Evolutionary conservation across 129 eudicot genomes (phyloP).

Genomic region (Mikania micrantha): DNA sequence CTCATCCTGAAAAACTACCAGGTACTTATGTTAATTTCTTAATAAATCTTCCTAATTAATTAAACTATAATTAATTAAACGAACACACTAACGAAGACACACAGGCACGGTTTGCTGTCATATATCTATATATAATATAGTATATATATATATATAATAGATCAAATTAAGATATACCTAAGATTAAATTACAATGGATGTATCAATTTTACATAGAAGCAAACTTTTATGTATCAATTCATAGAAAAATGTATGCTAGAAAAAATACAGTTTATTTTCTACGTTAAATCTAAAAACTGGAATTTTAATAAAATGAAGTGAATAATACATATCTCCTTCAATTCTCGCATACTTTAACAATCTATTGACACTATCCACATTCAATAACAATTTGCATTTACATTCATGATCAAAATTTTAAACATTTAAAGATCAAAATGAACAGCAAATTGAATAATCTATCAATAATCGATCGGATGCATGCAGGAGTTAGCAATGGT

Average conservation of each 20-base stretch:
- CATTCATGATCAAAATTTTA: background rate
- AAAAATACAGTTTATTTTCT: background rate
- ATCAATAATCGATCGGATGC: background rate
- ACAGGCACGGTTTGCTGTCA: too few relatives aligned
- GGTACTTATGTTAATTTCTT: conserved; percentile 29
- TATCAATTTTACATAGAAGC: background rate
- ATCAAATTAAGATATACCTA: too few relatives aligned
- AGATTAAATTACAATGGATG: too few relatives aligned
- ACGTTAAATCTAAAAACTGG: background rate
- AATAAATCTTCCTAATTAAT: too few relatives aligned
- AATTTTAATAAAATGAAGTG: background rate
- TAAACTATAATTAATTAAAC: too few relatives aligned
- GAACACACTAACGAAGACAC: too few relatives aligned
- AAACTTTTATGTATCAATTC: background rate
- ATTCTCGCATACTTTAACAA: background rate
- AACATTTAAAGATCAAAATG: background rate
- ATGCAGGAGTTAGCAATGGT: conserved; percentile 75
- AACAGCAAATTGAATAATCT: background rate
- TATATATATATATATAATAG: too few relatives aligned
- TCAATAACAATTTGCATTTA: background rate
- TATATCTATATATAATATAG: too few relatives aligned
- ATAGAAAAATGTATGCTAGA: background rate
- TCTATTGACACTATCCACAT: background rate
- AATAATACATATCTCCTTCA: background rate
- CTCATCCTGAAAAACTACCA: conserved; percentile 94